phyloP scores from a whole-genome alignment of 1,284 basidiomycete species.

The Rhodotorula mucilaginosa region DNA sequence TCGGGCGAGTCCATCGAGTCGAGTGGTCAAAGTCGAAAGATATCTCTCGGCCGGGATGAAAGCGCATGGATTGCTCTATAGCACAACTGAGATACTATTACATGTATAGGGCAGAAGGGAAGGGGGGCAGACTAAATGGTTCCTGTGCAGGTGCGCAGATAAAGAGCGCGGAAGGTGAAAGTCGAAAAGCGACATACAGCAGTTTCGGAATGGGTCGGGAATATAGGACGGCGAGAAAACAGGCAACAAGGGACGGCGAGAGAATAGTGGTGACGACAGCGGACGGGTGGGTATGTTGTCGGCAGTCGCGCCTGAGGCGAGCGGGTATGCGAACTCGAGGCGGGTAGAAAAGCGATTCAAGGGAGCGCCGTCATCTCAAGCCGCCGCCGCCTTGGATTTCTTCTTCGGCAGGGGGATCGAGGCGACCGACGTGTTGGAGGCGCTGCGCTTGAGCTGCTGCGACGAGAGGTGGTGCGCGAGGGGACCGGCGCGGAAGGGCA shows the following conservation, averaged over 20 bases:
- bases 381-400: conserved; percentile 25
- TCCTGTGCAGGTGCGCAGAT: too few species aligned
- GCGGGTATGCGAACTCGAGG: too few species aligned
- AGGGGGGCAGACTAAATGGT: not conserved
- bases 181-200: too few species aligned
- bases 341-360: too few species aligned
- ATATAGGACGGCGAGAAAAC: not conserved
- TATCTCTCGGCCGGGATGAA: not conserved
- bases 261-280: not conserved
- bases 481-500: conserved; percentile 3
- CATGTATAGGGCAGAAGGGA: not conserved
- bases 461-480: conserved; percentile 10
- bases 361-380: not conserved
- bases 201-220: too few species aligned
- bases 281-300: not conserved
- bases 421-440: conserved; percentile 19
- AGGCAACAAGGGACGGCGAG: not conserved
- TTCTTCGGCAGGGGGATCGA: conserved; percentile 27
- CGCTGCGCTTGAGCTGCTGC: conserved; percentile 24
- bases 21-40: not conserved
- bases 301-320: too few species aligned
- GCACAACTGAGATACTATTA: not conserved
- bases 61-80: not conserved
- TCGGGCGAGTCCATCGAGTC: conserved; percentile 19
- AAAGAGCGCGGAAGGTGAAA: too few species aligned